Base-by-base conservation (phyloP, 2,329 filamentous ascomycete genomes). In the Claviceps purpurea region DNA sequence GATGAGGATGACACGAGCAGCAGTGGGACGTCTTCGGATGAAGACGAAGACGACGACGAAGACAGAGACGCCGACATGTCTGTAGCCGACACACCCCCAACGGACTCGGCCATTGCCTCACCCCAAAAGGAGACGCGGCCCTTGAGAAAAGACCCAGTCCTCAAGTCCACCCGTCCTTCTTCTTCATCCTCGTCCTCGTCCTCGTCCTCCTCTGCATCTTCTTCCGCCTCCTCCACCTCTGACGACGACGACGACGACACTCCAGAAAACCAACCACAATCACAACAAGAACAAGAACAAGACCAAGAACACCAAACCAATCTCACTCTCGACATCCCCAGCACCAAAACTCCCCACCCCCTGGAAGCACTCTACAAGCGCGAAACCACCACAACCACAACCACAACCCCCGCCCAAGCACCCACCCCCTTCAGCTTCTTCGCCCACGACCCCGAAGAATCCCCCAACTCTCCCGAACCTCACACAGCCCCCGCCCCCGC, bases 331-430 rank as follows among this genome's bases (percentile, higher is more conserved):
- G 75, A 74, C 59, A 78, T 79, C 52, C 75, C 75, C 30, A 75
- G 67, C 51, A 72, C 72, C 5, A 70, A 76, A 0, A 65, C 68
- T 49, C 72, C 77, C 4, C 91, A 97, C 59, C 91, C 93, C 0
- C 76, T 97, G 1, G 90, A 97, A 71, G 89, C 89, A 0, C 77
- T 97, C 2, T 98, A 94, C 75, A 97, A 96, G 70, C 81, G 81
- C 4, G 79, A 34, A 76, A 45, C 3, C 20, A n/a, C 7, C 8
- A 43, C 37, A 65, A 66, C 4, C 67, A 57, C 43, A 18, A 8
- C 14, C 34, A 8, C 64, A 2, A 11, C 43, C 5, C 55, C 72
- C 60, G 58, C 79, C 64, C 51, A 84, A 71, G 59, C 73, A 11
- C 5, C 41, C 18, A 11, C 41, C 41, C 14, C 41, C 18, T 95